Evolutionary conservation across 768 basidiomycete genomes (phyloP), one percentile per base, ranked within the genome.

Genomic region (Mycena haematopus): DNA sequence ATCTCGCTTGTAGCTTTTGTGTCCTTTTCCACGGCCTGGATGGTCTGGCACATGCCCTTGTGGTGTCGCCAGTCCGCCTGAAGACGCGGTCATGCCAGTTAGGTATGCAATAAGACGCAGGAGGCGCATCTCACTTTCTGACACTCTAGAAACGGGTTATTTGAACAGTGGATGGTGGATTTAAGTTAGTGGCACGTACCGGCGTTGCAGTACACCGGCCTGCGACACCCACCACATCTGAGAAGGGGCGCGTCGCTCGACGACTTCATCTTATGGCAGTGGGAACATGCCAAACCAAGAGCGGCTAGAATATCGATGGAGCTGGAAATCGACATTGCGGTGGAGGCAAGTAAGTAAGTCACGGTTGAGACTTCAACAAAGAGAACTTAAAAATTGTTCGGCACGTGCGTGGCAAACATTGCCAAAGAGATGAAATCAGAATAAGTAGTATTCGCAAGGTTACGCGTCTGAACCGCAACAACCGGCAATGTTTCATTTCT

Each of bases 341-440:
- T 67, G 66, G 9, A 69, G 66, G 31, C n/a, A n/a, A n/a, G 31
- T 33, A 33, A 33, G 31, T 33, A n/a, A n/a, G n/a, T n/a, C n/a
- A n/a, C n/a, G n/a, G n/a, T n/a, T n/a, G n/a, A n/a, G n/a, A n/a
- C n/a, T n/a, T n/a, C n/a, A n/a, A n/a, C n/a, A n/a, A n/a, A n/a
- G n/a, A n/a, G n/a, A n/a, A n/a, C n/a, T n/a, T n/a, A n/a, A n/a
- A n/a, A n/a, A n/a, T n/a, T n/a, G n/a, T n/a, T n/a, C n/a, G n/a
- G n/a, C n/a, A n/a, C n/a, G n/a, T n/a, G n/a, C n/a, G n/a, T n/a
- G n/a, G n/a, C n/a, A n/a, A n/a, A n/a, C n/a, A n/a, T n/a, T n/a
- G n/a, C n/a, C n/a, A n/a, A n/a, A n/a, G n/a, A n/a, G n/a, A n/a
- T n/a, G n/a, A n/a, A n/a, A n/a, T n/a, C n/a, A n/a, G n/a, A n/a